Evolutionary conservation across 2,329 filamentous ascomycete genomes (phyloP), one percentile per base, ranked within the genome.

Genomic region (Trichoderma sp.): DNA sequence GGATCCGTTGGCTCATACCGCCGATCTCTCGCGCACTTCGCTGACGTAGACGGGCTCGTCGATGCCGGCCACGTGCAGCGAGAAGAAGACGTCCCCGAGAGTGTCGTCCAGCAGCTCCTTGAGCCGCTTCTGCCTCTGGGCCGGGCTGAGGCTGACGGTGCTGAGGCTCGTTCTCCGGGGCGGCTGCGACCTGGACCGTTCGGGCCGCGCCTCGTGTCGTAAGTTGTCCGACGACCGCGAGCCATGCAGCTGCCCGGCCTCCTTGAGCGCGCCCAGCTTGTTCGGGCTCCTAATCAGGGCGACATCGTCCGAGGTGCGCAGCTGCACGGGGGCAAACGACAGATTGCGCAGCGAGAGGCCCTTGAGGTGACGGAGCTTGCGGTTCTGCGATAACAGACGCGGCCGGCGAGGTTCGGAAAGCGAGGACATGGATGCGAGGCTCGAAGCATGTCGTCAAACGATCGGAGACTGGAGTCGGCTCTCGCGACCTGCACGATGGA

Each of bases 71-170:
- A 91, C 88, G 80, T 98, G 95, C 66, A 98, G 79, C 3, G 93
- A 93, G 81, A 97, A 96, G 86, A 97, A 98, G 18, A 91, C 90
- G 82, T 98, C 92, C n/a, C 91, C 93, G 82, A 96, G 90, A 66
- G 89, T 87, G 76, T 86, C 88, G 67, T 90, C 89, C 32, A 92
- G 89, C 8, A 93, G 87, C 75, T 91, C 87, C 80, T 96, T 92
- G 56, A 97, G 84, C 79, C 90, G 91, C 80, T 90, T 90, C 83
- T 97, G 94, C 70, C 94, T 81, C 30, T 84, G 82, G 4, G 82
- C 73, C 0, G 86, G 85, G 62, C 77, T 87, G 15, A 81, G 80
- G 57, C 83, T 82, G 66, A 83, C 83, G n/a, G 87, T 77, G 58
- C 82, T 86, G 34, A 86, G 82, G 78, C 87, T 88, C 39, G 85